These are phyloP conservation scores for Dillenia turbinata DNA, from an alignment of 164 flowering plant species.

Conservation along the genomic window DNA sequence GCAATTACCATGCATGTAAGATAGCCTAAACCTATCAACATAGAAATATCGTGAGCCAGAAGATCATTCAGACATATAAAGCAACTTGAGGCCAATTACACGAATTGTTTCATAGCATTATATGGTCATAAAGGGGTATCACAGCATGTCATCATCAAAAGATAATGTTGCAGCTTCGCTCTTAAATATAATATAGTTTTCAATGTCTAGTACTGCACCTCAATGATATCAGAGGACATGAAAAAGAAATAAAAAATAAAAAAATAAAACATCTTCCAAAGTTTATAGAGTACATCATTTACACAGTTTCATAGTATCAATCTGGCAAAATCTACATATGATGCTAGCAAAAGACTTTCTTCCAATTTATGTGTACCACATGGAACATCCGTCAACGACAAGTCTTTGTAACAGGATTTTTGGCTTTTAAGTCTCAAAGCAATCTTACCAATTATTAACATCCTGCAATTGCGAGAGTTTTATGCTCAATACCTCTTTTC, in stretches of 20 bases:
- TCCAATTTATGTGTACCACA: conserved; percentile 34
- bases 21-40: too few species aligned
- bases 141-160: neutral
- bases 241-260: neutral
- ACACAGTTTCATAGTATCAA: conserved; percentile 8
- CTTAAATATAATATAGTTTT: conserved; percentile 5
- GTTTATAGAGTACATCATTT: conserved; percentile 19
- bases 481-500: conserved; percentile 84
- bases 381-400: conserved; percentile 19
- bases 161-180: neutral
- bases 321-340: conserved; percentile 14
- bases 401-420: conserved; percentile 42
- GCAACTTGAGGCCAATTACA: neutral
- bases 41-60: too few species aligned
- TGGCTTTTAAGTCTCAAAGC: conserved; percentile 67
- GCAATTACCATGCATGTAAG: too few species aligned
- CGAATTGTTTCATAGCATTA: neutral
- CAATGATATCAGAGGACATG: conserved; percentile 8
- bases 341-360: conserved; percentile 20
- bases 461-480: conserved; percentile 67
- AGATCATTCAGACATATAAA: too few species aligned
- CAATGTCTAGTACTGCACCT: conserved; percentile 6
- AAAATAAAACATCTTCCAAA: conserved; percentile 14
- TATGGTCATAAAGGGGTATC: neutral
- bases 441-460: conserved; percentile 91